Percentiles rank a stretch among this genome's conserved stretches.
These are phyloP conservation scores for Podila verticillata DNA, from an alignment of 192 early-diverging fungal genomes.

Conservation along the genomic window DNA sequence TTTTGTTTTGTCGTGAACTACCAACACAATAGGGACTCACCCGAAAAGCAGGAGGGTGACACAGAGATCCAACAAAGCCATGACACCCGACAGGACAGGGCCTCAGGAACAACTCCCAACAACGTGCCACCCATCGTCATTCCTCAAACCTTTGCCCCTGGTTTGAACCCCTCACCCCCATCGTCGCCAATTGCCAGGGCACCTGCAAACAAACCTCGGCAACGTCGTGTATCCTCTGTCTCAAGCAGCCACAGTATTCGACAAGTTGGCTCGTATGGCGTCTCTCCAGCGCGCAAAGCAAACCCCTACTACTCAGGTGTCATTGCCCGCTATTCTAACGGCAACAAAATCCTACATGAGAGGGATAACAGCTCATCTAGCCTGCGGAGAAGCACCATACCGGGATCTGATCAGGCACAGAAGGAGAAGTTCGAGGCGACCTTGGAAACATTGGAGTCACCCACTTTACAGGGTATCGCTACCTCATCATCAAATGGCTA, in stretches of 20 bases:
- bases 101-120: not conserved
- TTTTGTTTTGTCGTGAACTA: too few species aligned
- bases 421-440: too few species aligned
- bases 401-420: too few species aligned
- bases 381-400: conserved; percentile 20
- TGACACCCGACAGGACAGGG: not conserved
- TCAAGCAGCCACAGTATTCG: conserved; percentile 50
- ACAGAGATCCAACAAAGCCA: not conserved
- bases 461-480: too few species aligned
- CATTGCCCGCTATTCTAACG: conserved; percentile 37
- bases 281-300: conserved; percentile 41
- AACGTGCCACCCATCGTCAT: not conserved
- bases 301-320: conserved; percentile 46
- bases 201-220: conserved; percentile 24
- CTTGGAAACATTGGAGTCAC: too few species aligned
- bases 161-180: conserved; percentile 14
- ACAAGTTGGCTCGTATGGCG: conserved; percentile 42
- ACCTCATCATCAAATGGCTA: too few species aligned
- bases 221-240: conserved; percentile 46
- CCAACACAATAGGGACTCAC: too few species aligned
- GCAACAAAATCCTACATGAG: conserved; percentile 23
- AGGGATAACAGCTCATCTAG: conserved; percentile 26
- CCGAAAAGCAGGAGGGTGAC: not conserved
- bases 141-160: conserved; percentile 20
- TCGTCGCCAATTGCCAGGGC: conserved; percentile 6